Conservation (phyloP, 2,329 filamentous ascomycete species). For the Cercospora janseana region DNA sequence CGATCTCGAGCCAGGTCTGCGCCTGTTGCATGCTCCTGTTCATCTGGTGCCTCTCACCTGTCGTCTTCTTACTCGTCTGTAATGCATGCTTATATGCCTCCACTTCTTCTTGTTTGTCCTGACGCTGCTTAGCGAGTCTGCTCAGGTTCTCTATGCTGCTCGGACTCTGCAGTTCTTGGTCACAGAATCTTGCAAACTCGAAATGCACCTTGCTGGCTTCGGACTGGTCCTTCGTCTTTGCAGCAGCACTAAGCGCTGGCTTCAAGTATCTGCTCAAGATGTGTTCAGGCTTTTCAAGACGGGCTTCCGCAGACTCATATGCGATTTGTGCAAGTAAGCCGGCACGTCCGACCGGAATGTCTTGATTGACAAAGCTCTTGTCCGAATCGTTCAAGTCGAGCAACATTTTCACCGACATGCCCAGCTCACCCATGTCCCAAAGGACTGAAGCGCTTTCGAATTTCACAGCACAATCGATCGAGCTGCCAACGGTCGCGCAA, state of each 20-base stretch:
- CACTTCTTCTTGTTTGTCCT: constrained; percentile 79
- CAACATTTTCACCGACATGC: constrained; percentile 83
- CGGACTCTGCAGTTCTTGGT: constrained; percentile 84
- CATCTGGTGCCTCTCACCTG: constrained; percentile 54
- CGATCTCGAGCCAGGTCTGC: constrained; percentile 85
- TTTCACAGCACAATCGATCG: constrained; percentile 72
- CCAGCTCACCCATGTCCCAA: constrained; percentile 91
- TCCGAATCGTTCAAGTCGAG: constrained; percentile 64
- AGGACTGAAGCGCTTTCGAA: constrained; percentile 85
- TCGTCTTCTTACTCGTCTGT: constrained; percentile 42
- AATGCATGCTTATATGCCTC: constrained; percentile 65
- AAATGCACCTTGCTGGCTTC: constrained; percentile 89
- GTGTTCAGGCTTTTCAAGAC: constrained; percentile 83
- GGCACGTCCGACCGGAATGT: constrained; percentile 68
- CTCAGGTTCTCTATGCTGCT: constrained; percentile 81
- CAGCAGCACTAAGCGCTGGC: constrained; percentile 78
- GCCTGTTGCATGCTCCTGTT: constrained; percentile 66
- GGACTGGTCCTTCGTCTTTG: constrained; percentile 62
- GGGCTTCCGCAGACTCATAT: constrained; percentile 82
- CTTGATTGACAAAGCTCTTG: constrained; percentile 64
- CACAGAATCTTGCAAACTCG: constrained; percentile 92
- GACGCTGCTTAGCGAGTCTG: constrained; percentile 73
- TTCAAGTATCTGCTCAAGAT: constrained; percentile 85
- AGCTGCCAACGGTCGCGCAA: constrained; percentile 68
- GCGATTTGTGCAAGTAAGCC: constrained; percentile 84